Evolutionary conservation across 495 filamentous ascomycete species (phyloP), one percentile per base, ranked within the genome.

Genomic region (Annulohypoxylon nitens): DNA sequence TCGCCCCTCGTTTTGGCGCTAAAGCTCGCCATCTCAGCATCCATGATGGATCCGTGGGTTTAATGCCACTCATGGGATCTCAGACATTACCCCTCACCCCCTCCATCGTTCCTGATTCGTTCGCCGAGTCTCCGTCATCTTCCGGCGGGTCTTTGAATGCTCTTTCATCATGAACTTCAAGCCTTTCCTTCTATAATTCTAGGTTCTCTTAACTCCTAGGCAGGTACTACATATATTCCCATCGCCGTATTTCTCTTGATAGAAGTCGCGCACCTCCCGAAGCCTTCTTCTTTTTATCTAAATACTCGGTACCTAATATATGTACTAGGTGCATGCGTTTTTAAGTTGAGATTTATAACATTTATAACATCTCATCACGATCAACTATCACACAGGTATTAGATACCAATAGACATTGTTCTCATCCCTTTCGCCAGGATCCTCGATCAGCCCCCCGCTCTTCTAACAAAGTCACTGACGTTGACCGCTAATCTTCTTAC

Each of bases 401-500:
- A 43, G 12, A 4, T n/a, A 41, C 37, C 37, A 53, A 23, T 23
- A 23, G 20, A 23, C 30, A 6, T 30, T 30, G 30, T 30, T 30
- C 30, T 50, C 45, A 57, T 64, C 39, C 55, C 61, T 55, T 47
- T 61, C 39, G 20, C 55, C 14, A 64, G 48, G 67, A 60, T 43
- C 45, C 66, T 58, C 61, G n/a, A 63, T 53, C 30, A 14, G 3
- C 33, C 48, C 61, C 61, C 61, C 47, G 43, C 43, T 64, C 64
- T 33, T 67, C 47, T 51, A 63, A 33, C 60, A 63, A 43, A 67
- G 64, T 67, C 63, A 61, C 57, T 59, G 51, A 55, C 26, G 67
- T 55, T 75, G 72, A 71, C 67, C 67, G 59, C 72, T 70, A 64
- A 43, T 66, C 72, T 43, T 45, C 63, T 60, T 53, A 47, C 67